A percentile compares a stretch with the other conserved stretches of the same genome.
Evolutionary conservation across 2,329 filamentous ascomycete genomes (phyloP).

Genomic region (Chaetoscypha palmicola): DNA sequence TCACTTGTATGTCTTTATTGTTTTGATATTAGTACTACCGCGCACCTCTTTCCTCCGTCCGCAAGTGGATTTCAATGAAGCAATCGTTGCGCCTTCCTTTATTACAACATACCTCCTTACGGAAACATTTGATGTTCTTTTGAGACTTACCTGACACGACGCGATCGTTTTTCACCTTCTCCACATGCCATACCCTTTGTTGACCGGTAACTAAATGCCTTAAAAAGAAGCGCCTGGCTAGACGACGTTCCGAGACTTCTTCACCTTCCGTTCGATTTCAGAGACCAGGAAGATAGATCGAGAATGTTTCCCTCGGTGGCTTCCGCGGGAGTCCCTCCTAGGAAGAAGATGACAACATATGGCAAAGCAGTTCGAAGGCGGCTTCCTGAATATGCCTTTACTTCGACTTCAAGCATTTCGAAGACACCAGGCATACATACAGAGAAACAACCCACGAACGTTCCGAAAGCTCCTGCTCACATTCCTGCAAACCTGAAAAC

Average conservation of each 20-base stretch:
- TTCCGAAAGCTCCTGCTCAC: not conserved
- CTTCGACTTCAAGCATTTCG: constrained; percentile 17
- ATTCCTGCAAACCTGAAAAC: not conserved
- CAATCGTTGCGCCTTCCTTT: too few relatives aligned
- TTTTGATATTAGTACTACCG: too few relatives aligned
- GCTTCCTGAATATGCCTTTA: constrained; percentile 25
- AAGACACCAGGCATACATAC: constrained; percentile 15
- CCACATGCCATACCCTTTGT: too few relatives aligned
- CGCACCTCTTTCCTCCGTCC: too few relatives aligned
- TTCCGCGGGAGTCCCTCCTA: constrained; percentile 20
- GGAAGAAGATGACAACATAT: constrained; percentile 30
- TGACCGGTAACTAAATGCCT: not conserved
- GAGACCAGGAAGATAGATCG: not conserved
- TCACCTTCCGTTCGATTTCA: not conserved
- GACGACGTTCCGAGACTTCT: not conserved
- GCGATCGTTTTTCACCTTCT: too few relatives aligned
- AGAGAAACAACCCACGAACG: not conserved
- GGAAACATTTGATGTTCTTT: too few relatives aligned
- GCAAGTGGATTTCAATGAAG: too few relatives aligned
- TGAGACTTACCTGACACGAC: too few relatives aligned
- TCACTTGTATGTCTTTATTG: too few relatives aligned
- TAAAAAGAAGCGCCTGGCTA: not conserved
- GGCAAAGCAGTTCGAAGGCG: constrained; percentile 28
- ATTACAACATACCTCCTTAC: too few relatives aligned
- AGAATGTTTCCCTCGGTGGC: constrained; percentile 22